Evolutionary conservation across 202 grass and related monocot genomes (phyloP), one percentile per base, ranked within the genome.

Genomic region (Musa balbisiana): DNA sequence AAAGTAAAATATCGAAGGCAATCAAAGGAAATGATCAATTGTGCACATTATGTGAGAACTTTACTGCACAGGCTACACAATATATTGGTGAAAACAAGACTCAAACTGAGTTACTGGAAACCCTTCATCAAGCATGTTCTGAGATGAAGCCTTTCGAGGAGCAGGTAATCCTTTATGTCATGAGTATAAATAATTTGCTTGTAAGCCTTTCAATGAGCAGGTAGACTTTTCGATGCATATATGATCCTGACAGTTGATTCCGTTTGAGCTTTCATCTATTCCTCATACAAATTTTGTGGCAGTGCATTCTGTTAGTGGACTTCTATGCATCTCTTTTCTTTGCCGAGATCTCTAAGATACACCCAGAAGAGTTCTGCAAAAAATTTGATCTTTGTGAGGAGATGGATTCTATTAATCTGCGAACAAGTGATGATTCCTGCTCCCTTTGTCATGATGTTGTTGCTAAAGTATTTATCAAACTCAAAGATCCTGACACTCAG

Each of bases 241-340:
- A 26, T 43, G 33, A 43, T 43, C 74, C 23, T 67, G 8, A 70
- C 43, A 17, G 33, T 43, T 70, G 14, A 70, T 55, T 12, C 22
- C 9, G 2, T 25, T 54, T 26, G 8, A 15, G 4, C 1, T 55
- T 52, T 12, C 51, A 73, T 73, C 51, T 2, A 11, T 21, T 43
- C 0, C 43, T 70, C 10, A 50, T 20, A 50, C 2, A 53, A 51
- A 33, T 51, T 51, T 79, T 70, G 24, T 50, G 74, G 81, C 83
- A 97, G 93, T 91, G 90, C 78, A 73, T 85, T 80, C 74, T 88
- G 27, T 65, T 93, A 76, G 83, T 93, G 73, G 90, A 97, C 81
- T 93, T 81, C 24, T 97, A 93, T 81, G 74, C 86, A 87, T 54
- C 80, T 55, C 76, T 86, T 55, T 75, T 97, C 76, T 93, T 97